Percentiles rank a stretch among this genome's conserved stretches.
phyloP scores from a whole-genome alignment of 164 flowering plant species.

The Sedum album region DNA sequence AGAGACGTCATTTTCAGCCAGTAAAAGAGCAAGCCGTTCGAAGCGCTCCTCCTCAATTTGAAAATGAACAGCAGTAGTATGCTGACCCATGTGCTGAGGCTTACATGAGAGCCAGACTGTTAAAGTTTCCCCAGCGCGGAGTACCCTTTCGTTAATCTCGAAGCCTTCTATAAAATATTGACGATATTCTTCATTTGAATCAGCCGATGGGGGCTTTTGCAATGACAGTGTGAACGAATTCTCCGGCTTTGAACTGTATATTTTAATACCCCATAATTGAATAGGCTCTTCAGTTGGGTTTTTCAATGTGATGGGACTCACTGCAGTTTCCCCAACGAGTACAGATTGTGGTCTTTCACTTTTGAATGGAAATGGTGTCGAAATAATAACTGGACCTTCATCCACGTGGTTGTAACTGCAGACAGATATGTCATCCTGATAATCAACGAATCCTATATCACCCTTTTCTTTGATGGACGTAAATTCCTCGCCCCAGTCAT shows the following conservation, averaged over 20 bases:
- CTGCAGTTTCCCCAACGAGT: slow-evolving; percentile 40
- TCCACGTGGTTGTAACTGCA: slow-evolving; percentile 36
- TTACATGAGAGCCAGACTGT: slow-evolving; percentile 85
- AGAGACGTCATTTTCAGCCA: slow-evolving; percentile 75
- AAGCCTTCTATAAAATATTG: slow-evolving; percentile 37
- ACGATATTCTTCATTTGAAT: slow-evolving; percentile 29
- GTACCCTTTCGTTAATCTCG: slow-evolving; percentile 57
- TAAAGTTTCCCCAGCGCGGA: slow-evolving; percentile 52
- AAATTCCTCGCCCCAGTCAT: slow-evolving; percentile 33
- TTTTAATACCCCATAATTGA: slow-evolving; percentile 56
- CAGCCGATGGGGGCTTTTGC: slow-evolving; percentile 58
- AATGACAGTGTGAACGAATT: slow-evolving; percentile 59
- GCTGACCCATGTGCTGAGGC: slow-evolving; percentile 66
- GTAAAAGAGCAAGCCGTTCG: slow-evolving; percentile 62
- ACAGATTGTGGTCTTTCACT: slow-evolving; percentile 60
- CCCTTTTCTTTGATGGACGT: slow-evolving; percentile 71
- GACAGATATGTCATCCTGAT: slow-evolving; percentile 39
- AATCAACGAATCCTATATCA: slow-evolving; percentile 67
- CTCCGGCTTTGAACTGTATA: slow-evolving; percentile 64
- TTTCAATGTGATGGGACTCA: slow-evolving; percentile 40
- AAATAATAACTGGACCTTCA: slow-evolving; percentile 59
- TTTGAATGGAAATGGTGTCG: slow-evolving; percentile 60
- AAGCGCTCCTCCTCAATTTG: slow-evolving; percentile 50
- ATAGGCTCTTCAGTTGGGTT: slow-evolving; percentile 62
- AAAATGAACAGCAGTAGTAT: slow-evolving; percentile 61